A percentile compares a stretch with the other conserved stretches of the same genome.
Evolutionary conservation across 768 basidiomycete genomes (phyloP).

Genomic region (Lactarius deliciosus): DNA sequence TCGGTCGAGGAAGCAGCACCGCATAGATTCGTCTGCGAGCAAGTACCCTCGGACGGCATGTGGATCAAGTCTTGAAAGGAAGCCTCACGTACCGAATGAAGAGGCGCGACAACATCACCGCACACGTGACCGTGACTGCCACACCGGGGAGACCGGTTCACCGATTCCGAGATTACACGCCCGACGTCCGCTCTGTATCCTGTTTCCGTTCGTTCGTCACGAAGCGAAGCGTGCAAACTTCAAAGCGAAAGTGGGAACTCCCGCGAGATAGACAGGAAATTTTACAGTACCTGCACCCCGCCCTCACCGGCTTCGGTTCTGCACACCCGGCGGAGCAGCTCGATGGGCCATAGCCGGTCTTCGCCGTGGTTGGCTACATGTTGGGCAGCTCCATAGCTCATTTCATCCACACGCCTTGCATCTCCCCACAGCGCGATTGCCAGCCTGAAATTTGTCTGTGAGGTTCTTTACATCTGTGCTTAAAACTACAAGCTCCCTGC

Average conservation of each 20-base stretch:
- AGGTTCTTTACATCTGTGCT: neutral
- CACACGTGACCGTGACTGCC: slow-evolving; percentile 1
- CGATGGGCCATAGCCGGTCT: neutral
- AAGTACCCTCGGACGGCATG: neutral
- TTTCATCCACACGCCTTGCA: neutral
- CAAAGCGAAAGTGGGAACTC: neutral
- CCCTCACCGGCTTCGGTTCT: neutral
- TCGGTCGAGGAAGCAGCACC: neutral
- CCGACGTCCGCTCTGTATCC: neutral
- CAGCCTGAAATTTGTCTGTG: neutral
- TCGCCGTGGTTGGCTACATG: too few relatives aligned
- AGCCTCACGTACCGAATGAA: neutral
- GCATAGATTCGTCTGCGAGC: neutral
- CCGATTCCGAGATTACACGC: neutral
- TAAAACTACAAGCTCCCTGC: neutral
- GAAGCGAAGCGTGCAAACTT: neutral
- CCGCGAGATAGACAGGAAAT: neutral
- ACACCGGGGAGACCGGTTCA: neutral
- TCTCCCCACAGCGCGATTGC: slow-evolving; percentile 2
- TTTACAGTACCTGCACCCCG: neutral
- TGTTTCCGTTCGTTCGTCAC: neutral
- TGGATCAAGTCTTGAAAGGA: slow-evolving; percentile 11
- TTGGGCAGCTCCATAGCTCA: neutral
- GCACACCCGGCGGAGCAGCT: neutral
- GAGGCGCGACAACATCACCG: neutral